These are phyloP conservation scores for Penicillium hesseltinei DNA, from an alignment of 2,329 filamentous ascomycete species.

Conservation along the genomic window DNA sequence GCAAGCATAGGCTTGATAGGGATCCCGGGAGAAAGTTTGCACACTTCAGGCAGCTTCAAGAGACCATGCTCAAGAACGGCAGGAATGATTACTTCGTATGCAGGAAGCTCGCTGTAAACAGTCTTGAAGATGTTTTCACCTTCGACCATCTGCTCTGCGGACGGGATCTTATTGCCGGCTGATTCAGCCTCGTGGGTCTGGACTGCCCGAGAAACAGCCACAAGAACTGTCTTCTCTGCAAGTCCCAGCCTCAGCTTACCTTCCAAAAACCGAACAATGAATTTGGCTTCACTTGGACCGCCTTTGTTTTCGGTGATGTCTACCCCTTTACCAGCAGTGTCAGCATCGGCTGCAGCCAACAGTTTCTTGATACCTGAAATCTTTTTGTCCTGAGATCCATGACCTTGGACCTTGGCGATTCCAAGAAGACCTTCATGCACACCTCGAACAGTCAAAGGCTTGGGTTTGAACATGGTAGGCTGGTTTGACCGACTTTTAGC, in stretches of 20 bases:
- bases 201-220: constrained; percentile 84
- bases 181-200: constrained; percentile 76
- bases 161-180: constrained; percentile 66
- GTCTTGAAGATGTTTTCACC: constrained; percentile 85
- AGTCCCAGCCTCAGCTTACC: constrained; percentile 89
- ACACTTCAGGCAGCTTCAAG: constrained; percentile 74
- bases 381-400: constrained; percentile 85
- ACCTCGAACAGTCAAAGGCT: constrained; percentile 78
- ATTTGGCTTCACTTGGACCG: constrained; percentile 92
- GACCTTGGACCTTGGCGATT: constrained; percentile 82
- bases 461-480: constrained; percentile 97
- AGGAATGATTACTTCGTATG: constrained; percentile 92
- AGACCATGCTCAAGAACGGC: constrained; percentile 85
- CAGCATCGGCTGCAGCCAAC: constrained; percentile 81
- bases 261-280: constrained; percentile 85
- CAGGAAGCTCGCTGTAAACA: constrained; percentile 90
- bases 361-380: constrained; percentile 95
- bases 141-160: constrained; percentile 72
- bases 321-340: constrained; percentile 65
- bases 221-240: constrained; percentile 87
- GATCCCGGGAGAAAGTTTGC: constrained; percentile 89
- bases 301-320: constrained; percentile 93
- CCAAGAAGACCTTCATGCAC: constrained; percentile 85
- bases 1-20: constrained; percentile 98
- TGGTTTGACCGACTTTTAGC: constrained; percentile 95